Evolutionary conservation across 306 rosid genomes (phyloP).

Genomic region (Rosa rugosa): DNA sequence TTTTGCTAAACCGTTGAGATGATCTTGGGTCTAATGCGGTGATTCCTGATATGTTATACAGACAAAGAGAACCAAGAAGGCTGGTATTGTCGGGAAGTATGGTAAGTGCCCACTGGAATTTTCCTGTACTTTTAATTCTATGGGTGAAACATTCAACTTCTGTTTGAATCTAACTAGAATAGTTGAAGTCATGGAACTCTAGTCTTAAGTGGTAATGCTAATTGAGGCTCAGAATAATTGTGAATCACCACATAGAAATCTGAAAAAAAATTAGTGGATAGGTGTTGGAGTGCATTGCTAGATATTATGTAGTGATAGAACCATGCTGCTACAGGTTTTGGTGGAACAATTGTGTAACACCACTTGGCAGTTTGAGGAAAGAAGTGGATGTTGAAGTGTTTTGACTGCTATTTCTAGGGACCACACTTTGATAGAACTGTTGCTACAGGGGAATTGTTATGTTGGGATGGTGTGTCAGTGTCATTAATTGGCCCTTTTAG

Average conservation of each 20-base stretch:
- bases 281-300: background rate
- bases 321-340: background rate
- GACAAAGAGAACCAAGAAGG: slow-evolving; percentile 95
- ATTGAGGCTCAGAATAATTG: background rate
- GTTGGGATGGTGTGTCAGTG: background rate
- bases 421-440: background rate
- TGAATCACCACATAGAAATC: background rate
- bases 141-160: background rate
- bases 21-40: background rate
- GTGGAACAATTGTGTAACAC: background rate
- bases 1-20: background rate
- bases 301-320: background rate
- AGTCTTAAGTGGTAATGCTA: background rate
- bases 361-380: background rate
- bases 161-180: background rate
- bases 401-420: background rate
- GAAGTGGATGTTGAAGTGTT: background rate
- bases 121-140: background rate
- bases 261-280: background rate
- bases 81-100: slow-evolving; percentile 82
- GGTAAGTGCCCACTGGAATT: slow-evolving; percentile 40
- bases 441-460: background rate
- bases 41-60: slow-evolving; percentile 20
- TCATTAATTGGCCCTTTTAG: background rate
- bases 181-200: background rate